Conservation (phyloP, 2,329 filamentous ascomycete species). For the Malbranchea cinnamomea region DNA sequence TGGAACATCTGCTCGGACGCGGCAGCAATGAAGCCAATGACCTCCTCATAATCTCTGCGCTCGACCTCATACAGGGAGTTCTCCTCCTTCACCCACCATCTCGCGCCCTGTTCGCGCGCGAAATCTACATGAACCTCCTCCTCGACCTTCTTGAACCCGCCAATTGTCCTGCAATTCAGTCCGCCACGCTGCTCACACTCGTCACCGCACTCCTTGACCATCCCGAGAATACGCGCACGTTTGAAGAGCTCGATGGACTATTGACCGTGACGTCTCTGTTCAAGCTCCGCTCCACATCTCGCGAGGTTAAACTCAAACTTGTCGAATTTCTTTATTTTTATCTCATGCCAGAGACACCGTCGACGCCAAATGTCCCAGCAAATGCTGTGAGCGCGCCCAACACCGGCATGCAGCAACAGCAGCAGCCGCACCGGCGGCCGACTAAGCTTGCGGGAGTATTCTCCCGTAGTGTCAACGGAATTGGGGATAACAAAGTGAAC, state of each 20-base stretch:
- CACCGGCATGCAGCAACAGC: constrained; percentile 35
- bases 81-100: constrained; percentile 82
- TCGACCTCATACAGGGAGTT: constrained; percentile 79
- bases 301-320: constrained; percentile 88
- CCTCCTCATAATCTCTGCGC: constrained; percentile 68
- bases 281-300: constrained; percentile 69
- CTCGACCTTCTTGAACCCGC: constrained; percentile 86
- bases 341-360: constrained; percentile 73
- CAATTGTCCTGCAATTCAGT: constrained; percentile 86
- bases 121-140: constrained; percentile 91
- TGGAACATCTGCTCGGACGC: constrained; percentile 75
- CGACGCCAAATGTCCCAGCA: constrained; percentile 10
- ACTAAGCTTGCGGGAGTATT: constrained; percentile 52
- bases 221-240: constrained; percentile 77
- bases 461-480: constrained; percentile 23
- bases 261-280: constrained; percentile 85
- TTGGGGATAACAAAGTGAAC: constrained; percentile 17
- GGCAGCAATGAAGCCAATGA: constrained; percentile 71
- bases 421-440: constrained; percentile 52
- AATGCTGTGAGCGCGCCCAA: constrained; percentile 20
- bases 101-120: constrained; percentile 69
- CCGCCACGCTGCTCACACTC: constrained; percentile 73
- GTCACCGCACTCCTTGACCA: constrained; percentile 77
- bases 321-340: constrained; percentile 98
- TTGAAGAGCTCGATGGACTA: constrained; percentile 82